These are phyloP conservation scores for Leccinum truebloodii DNA, from an alignment of 768 basidiomycete genomes.

Conservation along the genomic window DNA sequence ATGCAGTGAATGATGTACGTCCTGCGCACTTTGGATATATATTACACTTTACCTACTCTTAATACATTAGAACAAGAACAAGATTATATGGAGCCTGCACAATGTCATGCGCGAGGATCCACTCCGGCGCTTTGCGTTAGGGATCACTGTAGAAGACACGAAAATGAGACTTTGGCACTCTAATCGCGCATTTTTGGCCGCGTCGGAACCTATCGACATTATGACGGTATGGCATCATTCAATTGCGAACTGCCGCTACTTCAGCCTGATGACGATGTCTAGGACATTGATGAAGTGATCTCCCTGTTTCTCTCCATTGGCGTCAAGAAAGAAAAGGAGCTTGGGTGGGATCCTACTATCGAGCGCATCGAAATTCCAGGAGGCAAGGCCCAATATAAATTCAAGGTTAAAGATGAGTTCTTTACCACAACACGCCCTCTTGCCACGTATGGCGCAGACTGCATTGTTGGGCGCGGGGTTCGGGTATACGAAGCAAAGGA, in stretches of 20 bases:
- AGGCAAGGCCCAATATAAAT: background rate
- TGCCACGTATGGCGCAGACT: conserved; percentile 4
- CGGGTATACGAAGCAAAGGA: conserved; percentile 8
- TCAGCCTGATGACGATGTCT: too few species aligned
- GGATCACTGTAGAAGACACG: background rate
- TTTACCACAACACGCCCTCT: background rate
- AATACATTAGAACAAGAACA: conserved; percentile 9
- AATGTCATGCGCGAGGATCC: background rate
- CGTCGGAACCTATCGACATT: conserved; percentile 1
- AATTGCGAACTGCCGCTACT: too few species aligned
- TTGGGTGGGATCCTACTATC: conserved; percentile 14
- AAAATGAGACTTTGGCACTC: conserved; percentile 30
- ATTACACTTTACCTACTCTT: background rate
- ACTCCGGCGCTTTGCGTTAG: background rate
- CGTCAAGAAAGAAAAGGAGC: background rate
- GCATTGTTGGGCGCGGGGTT: conserved; percentile 1
- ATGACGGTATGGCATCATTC: too few species aligned
- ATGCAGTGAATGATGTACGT: too few species aligned
- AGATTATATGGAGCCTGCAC: conserved; percentile 30
- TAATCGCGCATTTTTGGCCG: conserved; percentile 1
- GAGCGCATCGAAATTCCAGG: background rate
- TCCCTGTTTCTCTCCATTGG: too few species aligned
- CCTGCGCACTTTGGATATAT: too few species aligned
- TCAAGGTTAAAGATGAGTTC: background rate
- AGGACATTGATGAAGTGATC: too few species aligned